A percentile compares a stretch with the other conserved stretches of the same genome.
Evolutionary conservation across 2,329 filamentous ascomycete genomes (phyloP).

Genomic region (Cordyceps cateniannulata): DNA sequence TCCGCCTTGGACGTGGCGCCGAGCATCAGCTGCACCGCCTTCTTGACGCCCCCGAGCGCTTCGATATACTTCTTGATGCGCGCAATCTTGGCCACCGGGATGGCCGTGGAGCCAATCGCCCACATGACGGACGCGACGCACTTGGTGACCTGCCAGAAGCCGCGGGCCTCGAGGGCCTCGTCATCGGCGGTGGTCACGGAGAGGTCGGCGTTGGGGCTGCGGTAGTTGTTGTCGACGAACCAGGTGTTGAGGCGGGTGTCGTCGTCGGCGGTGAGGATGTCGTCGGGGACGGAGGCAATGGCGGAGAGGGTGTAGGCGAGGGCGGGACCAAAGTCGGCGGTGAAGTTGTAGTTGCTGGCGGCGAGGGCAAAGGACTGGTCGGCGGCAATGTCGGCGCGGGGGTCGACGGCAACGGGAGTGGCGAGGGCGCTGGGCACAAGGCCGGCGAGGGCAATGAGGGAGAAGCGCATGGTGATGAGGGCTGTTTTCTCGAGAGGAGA

Average conservation of each 20-base stretch:
- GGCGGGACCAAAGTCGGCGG: constrained; percentile 8
- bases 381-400: not conserved
- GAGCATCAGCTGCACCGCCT: constrained; percentile 20
- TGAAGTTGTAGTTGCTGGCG: constrained; percentile 2
- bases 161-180: not conserved
- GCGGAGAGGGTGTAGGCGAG: constrained; percentile 15
- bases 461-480: constrained; percentile 13
- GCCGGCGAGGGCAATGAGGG: constrained; percentile 10
- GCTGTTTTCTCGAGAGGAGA: not conserved
- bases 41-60: constrained; percentile 19
- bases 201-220: constrained; percentile 10
- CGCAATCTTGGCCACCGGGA: constrained; percentile 20
- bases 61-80: constrained; percentile 22
- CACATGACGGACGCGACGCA: constrained; percentile 19
- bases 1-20: constrained; percentile 16
- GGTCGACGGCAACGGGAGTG: not conserved
- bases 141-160: constrained; percentile 18
- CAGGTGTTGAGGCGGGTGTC: constrained; percentile 17
- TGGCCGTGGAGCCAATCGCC: constrained; percentile 17
- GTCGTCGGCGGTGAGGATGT: constrained; percentile 18
- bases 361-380: not conserved
- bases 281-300: constrained; percentile 20
- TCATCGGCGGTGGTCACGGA: not conserved
- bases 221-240: constrained; percentile 17
- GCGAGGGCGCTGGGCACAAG: constrained; percentile 14